Evolutionary conservation across 495 filamentous ascomycete genomes (phyloP).

Genomic region (Collariella sp.): DNA sequence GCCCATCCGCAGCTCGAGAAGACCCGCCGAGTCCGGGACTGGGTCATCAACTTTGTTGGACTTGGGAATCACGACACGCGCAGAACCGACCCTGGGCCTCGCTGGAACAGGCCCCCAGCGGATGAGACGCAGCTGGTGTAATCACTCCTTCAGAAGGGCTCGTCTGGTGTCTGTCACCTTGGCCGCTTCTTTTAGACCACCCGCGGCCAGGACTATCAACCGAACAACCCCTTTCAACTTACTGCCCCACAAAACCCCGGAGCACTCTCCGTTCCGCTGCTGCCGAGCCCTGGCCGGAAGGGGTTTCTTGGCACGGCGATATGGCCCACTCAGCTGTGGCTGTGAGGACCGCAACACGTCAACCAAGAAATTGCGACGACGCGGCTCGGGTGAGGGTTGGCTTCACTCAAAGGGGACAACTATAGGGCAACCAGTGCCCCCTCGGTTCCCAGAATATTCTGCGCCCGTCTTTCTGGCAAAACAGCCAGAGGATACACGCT

Average conservation of each 20-base stretch:
- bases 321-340: slow-evolving; percentile 5
- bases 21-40: slow-evolving; percentile 58
- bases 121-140: slow-evolving; percentile 19
- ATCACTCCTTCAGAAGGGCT: not conserved
- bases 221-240: not conserved
- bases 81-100: not conserved
- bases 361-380: slow-evolving; percentile 10
- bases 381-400: not conserved
- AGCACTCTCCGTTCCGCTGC: not conserved
- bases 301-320: not conserved
- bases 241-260: slow-evolving; percentile 5
- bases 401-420: not conserved
- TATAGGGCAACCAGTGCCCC: not conserved
- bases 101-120: slow-evolving; percentile 17
- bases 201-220: too few species aligned
- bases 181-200: not conserved
- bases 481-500: not conserved
- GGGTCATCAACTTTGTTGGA: slow-evolving; percentile 67
- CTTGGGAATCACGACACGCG: not conserved
- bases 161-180: too few species aligned
- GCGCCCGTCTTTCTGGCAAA: not conserved
- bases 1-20: slow-evolving; percentile 51
- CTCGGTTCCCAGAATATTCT: not conserved
- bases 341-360: slow-evolving; percentile 5
- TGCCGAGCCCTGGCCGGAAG: not conserved